Base-by-base conservation (phyloP, 805 yeast species). In the Candida krabiensis region DNA sequence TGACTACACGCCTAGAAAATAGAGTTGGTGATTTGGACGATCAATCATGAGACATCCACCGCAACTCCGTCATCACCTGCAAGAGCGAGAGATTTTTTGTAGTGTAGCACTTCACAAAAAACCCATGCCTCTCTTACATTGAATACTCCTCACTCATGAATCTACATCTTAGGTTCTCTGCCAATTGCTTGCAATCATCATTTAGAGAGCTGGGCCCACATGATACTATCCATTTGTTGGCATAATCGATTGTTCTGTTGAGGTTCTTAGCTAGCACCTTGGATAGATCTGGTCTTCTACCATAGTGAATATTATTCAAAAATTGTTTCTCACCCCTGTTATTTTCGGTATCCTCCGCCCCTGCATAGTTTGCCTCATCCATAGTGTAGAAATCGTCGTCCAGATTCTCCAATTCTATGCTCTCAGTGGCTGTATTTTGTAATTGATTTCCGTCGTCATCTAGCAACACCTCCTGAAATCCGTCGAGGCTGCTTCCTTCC, bases 121-220 rank as follows among this genome's bases (percentile, higher is more conserved):
- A n/a, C n/a, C n/a, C n/a, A n/a, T n/a, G n/a, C n/a, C n/a, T n/a
- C n/a, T n/a, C n/a, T 37, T 35, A 63, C 61, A 61, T 61, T 3
- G 64, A 49, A 44, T 71, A 77, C 2, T 61, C 58, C 47, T 79
- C 85, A 14, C 69, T 60, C 33, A 67, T 65, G 35, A 62, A 67
- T 21, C 67, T 59, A 14, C 71, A 63, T 4, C 61, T 58, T 19
- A 64, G 55, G 0, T 41, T 39, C 1, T 46, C 52, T 0, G 78
- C 70, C 63, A 76, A 63, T 3, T 14, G 35, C 24, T 56, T 43
- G 18, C 73, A 70, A 9, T 71, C 73, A 2, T 38, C 33, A 28
- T 74, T 67, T 44, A 80, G 55, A 0, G 67, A 44, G 2, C 53
- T 50, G 1, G 83, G 83, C 1, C 87, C 87, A 60, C 86, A 80